Evolutionary conservation across 106 monocot genomes (phyloP).

Genomic region (Dactylorhiza incarnata): DNA sequence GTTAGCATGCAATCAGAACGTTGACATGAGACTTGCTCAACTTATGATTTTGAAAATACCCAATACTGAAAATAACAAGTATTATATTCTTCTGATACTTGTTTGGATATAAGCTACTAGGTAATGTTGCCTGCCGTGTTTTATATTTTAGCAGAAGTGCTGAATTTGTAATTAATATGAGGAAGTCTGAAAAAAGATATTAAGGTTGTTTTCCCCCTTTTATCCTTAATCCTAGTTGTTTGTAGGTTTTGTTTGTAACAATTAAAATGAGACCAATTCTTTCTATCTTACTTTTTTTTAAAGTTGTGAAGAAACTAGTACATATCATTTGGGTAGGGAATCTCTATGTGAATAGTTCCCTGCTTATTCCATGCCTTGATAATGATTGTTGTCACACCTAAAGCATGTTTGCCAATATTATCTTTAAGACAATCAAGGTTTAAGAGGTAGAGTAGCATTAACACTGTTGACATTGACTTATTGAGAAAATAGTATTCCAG

Average conservation of each 20-base stretch:
- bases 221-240: no score
- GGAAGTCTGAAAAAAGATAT: no score
- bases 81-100: neutral
- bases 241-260: no score
- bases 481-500: neutral
- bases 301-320: no score
- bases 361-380: no score
- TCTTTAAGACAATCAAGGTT: neutral
- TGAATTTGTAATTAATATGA: no score
- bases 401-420: neutral
- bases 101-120: neutral
- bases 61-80: neutral
- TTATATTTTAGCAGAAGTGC: no score
- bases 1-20: neutral
- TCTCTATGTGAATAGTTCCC: no score
- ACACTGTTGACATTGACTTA: neutral
- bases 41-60: neutral
- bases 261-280: no score
- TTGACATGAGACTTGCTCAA: neutral
- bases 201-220: no score
- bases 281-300: no score
- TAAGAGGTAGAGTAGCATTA: neutral
- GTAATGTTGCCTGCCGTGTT: neutral
- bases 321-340: no score
- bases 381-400: neutral